Percentiles rank a stretch among this genome's conserved stretches.
These are phyloP conservation scores for Pseudohalonectria lignicola DNA, from an alignment of 2,329 filamentous ascomycete species.

Conservation along the genomic window DNA sequence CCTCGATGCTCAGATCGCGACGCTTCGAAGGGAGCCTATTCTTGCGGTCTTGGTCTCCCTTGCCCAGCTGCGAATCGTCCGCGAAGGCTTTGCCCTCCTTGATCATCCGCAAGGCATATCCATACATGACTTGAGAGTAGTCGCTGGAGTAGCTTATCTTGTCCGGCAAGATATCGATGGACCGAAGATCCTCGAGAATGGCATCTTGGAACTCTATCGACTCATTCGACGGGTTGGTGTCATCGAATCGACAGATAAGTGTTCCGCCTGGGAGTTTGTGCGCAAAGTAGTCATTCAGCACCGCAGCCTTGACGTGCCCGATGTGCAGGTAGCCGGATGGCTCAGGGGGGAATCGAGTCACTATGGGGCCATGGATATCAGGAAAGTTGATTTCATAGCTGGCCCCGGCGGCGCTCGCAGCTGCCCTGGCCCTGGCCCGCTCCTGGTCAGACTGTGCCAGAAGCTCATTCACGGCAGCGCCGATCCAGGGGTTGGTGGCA, in stretches of 20 bases:
- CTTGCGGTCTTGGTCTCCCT: constrained; percentile 76
- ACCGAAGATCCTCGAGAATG: constrained; percentile 79
- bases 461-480: constrained; percentile 58
- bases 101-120: constrained; percentile 75
- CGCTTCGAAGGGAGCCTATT: constrained; percentile 72
- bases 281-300: constrained; percentile 93
- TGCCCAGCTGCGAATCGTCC: constrained; percentile 84
- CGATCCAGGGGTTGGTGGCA: constrained; percentile 63
- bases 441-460: constrained; percentile 57
- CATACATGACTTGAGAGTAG: constrained; percentile 87
- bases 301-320: constrained; percentile 67
- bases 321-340: constrained; percentile 94
- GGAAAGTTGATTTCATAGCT: constrained; percentile 84
- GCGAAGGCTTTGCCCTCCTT: constrained; percentile 82
- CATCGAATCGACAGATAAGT: constrained; percentile 85
- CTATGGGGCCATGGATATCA: constrained; percentile 64
- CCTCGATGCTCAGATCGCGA: constrained; percentile 67
- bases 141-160: constrained; percentile 83
- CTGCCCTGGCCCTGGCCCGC: constrained; percentile 25
- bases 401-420: constrained; percentile 63
- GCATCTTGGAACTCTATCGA: constrained; percentile 93
- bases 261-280: constrained; percentile 88
- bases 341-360: constrained; percentile 88
- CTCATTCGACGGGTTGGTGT: constrained; percentile 95
- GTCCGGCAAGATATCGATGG: constrained; percentile 89